Conservation (phyloP, 805 yeast genomes). For the Cyberlindnera xishuangbannaensis region DNA sequence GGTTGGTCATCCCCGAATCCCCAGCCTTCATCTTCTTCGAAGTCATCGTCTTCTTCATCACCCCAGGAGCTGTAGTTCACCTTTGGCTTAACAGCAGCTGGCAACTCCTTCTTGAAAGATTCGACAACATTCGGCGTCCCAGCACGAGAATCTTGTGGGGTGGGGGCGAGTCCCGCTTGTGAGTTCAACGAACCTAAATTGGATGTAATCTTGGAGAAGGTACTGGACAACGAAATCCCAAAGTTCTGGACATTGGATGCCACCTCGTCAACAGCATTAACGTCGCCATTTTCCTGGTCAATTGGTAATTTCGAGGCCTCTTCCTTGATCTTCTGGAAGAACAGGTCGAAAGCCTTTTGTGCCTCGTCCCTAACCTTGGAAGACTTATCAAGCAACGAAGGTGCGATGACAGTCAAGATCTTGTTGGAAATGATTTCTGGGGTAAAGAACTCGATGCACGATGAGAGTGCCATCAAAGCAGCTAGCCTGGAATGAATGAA, state of each 20-base stretch:
- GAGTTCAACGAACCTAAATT: conserved; percentile 23
- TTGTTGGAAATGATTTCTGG: conserved; percentile 75
- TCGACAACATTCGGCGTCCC: conserved; percentile 18
- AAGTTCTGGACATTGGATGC: conserved; percentile 21
- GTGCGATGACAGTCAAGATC: conserved; percentile 78
- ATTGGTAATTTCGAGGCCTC: conserved; percentile 36
- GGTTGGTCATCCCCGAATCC: conserved; percentile 10
- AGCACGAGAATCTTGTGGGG: conserved; percentile 16
- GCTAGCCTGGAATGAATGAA: conserved; percentile 68
- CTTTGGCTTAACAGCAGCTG: conserved; percentile 6
- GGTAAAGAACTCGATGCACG: conserved; percentile 58
- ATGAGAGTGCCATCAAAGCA: conserved; percentile 68
- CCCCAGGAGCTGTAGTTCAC: conserved; percentile 9
- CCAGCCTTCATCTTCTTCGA: conserved; percentile 17
- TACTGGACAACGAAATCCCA: conserved; percentile 20
- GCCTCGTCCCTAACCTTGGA: conserved; percentile 69
- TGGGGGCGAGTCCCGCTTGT: conserved; percentile 7
- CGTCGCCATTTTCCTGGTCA: conserved; percentile 19
- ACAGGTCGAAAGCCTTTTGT: conserved; percentile 54
- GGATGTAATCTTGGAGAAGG: conserved; percentile 15
- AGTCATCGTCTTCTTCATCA: conserved; percentile 12
- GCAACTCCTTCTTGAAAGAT: conserved; percentile 7
- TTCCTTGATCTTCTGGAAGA: conserved; percentile 46
- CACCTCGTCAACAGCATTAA: conserved; percentile 23
- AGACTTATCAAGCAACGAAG: conserved; percentile 73